phyloP scores from a whole-genome alignment of 2,329 filamentous ascomycete species.

The Fusarium camptoceras region DNA sequence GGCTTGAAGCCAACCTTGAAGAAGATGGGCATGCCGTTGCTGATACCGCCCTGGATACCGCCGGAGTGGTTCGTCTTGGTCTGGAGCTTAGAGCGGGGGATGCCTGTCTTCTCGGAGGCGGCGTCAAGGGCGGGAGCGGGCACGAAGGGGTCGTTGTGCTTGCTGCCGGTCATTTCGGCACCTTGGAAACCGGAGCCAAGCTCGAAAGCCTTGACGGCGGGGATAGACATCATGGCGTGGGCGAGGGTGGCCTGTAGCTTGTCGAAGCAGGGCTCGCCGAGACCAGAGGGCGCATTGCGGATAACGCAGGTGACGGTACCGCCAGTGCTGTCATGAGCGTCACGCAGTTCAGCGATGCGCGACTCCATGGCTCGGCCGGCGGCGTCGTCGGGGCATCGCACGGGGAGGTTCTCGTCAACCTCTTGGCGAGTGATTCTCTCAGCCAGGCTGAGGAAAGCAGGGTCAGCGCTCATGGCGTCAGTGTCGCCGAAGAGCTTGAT shows the following conservation, averaged over 20 bases:
- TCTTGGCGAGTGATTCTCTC: slow-evolving; percentile 64
- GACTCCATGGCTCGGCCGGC: slow-evolving; percentile 79
- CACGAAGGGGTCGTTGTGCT: slow-evolving; percentile 81
- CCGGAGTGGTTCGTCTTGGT: slow-evolving; percentile 96
- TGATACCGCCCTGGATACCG: slow-evolving; percentile 94
- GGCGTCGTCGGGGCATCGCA: slow-evolving; percentile 82
- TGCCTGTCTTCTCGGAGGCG: slow-evolving; percentile 57
- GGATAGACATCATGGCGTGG: slow-evolving; percentile 95
- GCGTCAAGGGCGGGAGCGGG: slow-evolving; percentile 56
- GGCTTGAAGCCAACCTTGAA: slow-evolving; percentile 97
- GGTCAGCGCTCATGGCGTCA: slow-evolving; percentile 74
- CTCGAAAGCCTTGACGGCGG: slow-evolving; percentile 95
- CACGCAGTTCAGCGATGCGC: slow-evolving; percentile 80
- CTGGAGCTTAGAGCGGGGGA: slow-evolving; percentile 65
- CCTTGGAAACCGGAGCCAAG: slow-evolving; percentile 93
- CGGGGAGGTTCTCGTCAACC: slow-evolving; percentile 87
- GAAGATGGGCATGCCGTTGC: slow-evolving; percentile 93
- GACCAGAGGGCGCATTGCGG: slow-evolving; percentile 82
- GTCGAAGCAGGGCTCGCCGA: slow-evolving; percentile 95
- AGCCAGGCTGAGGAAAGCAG: slow-evolving; percentile 80
- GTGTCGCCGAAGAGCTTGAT: slow-evolving; percentile 51
- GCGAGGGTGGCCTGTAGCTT: slow-evolving; percentile 93
- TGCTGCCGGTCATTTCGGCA: slow-evolving; percentile 85
- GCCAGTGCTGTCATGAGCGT: slow-evolving; percentile 88
- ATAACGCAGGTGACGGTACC: slow-evolving; percentile 96